Base-by-base conservation (phyloP, 164 flowering plant genomes). In the Malania oleifera region DNA sequence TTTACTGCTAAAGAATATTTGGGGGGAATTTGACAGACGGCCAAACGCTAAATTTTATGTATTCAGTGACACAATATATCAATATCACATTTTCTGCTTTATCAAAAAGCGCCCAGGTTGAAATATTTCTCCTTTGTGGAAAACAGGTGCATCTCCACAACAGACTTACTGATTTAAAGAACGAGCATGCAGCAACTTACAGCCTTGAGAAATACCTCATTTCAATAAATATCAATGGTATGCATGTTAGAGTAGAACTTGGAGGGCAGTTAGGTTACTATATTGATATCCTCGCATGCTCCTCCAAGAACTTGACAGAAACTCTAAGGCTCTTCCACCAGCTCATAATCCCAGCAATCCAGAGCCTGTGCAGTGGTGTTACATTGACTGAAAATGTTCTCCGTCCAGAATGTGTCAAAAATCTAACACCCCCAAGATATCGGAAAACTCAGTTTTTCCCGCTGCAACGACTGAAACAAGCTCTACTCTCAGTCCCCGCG, bases 241-340 rank as follows among this genome's bases (percentile, higher is more conserved):
- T 90, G 20, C 43, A 79, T 52, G 68, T 93, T 57, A 76, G 95
- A 65, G 80, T 93, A 25, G 99, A 90, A 70, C 91, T 86, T 43
- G 95, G 97, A 59, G 96, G 96, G 43, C 87, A 83, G 48, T 47
- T 83, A 53, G 89, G 84, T 24, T 67, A 86, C 73, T 79, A 75
- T 64, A 75, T 93, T 35, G 99, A 90, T 58, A 75, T 90, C 50
- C 87, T 93, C 13, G 87, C 95, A 34, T 93, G 95, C 75, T 90
- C 97, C 46, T 81, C 89, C 19, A 82, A 85, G 67, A 82, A 66
- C 71, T 64, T 82, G 20, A 80, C 87, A 5, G 95, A 93, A 71
- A 86, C 81, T 10, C 78, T 93, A 10, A 76, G 84, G 58, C 77
- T 84, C 59, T 72, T 88, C 63, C 80, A 80, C 51, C 89, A 85